These are phyloP conservation scores for Fraxinus albicans DNA, from an alignment of 305 asterid species.

Conservation along the genomic window DNA sequence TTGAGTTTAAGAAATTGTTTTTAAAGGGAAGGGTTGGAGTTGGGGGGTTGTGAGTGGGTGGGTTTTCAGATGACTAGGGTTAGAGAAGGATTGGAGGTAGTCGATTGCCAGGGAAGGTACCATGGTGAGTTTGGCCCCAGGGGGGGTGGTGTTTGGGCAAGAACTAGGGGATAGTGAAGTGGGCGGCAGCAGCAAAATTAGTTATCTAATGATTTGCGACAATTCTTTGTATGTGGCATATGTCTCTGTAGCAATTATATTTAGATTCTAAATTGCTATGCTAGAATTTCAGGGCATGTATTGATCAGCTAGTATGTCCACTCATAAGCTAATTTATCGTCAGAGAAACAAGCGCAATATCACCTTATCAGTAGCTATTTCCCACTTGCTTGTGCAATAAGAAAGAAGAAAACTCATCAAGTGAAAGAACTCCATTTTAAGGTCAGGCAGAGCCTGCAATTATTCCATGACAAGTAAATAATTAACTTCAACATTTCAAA, in stretches of 20 bases:
- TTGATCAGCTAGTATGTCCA: constrained; percentile 18
- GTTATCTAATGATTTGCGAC: not conserved
- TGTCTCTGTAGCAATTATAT: not conserved
- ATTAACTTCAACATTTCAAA: constrained; percentile 2
- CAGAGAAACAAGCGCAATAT: constrained; percentile 16
- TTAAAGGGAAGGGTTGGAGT: not conserved
- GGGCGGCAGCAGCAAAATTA: not conserved
- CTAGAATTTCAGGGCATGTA: constrained; percentile 12
- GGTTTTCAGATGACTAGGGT: not conserved
- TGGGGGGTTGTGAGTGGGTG: not conserved
- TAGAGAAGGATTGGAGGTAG: not conserved
- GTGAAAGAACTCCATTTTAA: constrained; percentile 97
- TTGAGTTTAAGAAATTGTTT: not conserved
- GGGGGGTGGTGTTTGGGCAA: not conserved
- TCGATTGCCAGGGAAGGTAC: not conserved
- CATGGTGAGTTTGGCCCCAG: not conserved
- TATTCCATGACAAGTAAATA: constrained; percentile 25
- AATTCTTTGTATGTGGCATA: not conserved
- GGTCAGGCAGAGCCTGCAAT: constrained; percentile 89
- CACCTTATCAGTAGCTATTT: constrained; percentile 85
- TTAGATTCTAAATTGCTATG: not conserved
- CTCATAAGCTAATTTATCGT: constrained; percentile 11
- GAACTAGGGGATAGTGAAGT: not conserved
- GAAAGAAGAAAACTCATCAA: constrained; percentile 92
- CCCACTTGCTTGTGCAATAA: constrained; percentile 94